Percentiles rank a stretch among this genome's conserved stretches.
phyloP scores from a whole-genome alignment of 495 filamentous ascomycete species.

The Penicillium argentinense region DNA sequence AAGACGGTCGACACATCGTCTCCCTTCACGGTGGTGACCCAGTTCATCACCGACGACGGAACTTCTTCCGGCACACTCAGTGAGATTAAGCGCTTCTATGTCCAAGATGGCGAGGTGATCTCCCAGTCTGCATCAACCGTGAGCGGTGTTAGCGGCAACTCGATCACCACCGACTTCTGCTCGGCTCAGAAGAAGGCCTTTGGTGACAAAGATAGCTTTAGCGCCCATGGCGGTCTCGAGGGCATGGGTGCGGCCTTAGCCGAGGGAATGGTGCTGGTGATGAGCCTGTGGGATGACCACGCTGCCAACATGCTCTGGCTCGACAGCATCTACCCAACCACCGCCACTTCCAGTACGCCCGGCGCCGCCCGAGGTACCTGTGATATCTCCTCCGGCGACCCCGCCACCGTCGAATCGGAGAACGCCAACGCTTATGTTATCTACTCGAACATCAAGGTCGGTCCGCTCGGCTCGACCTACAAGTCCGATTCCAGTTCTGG shows the following conservation, averaged over 20 bases:
- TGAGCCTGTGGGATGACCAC: slow-evolving; percentile 81
- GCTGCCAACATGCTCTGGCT: slow-evolving; percentile 81
- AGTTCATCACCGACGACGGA: slow-evolving; percentile 62
- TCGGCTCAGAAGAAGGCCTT: slow-evolving; percentile 58
- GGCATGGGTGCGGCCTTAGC: slow-evolving; percentile 57
- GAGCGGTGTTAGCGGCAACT: slow-evolving; percentile 52
- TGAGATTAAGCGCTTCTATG: slow-evolving; percentile 71
- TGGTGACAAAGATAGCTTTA: slow-evolving; percentile 60
- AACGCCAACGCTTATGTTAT: slow-evolving; percentile 56
- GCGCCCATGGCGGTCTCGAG: slow-evolving; percentile 56
- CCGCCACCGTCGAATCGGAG: slow-evolving; percentile 57
- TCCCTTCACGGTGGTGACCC: slow-evolving; percentile 67
- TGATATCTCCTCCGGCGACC: slow-evolving; percentile 59
- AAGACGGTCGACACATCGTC: slow-evolving; percentile 62
- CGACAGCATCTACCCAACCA: slow-evolving; percentile 70
- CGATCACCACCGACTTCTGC: slow-evolving; percentile 64
- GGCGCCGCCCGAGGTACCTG: slow-evolving; percentile 74
- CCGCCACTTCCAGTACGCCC: slow-evolving; percentile 51
- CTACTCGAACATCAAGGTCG: slow-evolving; percentile 70
- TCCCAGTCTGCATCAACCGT: slow-evolving; percentile 55
- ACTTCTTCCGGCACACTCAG: slow-evolving; percentile 54
- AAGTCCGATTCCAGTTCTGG: slow-evolving; percentile 10
- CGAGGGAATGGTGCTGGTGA: slow-evolving; percentile 69
- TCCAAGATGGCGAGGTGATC: slow-evolving; percentile 66
- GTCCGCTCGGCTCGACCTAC: slow-evolving; percentile 63